Percentiles rank a stretch among this genome's conserved stretches.
Evolutionary conservation across 805 yeast genomes (phyloP).

Genomic region (Komagataella pseudopastoris): DNA sequence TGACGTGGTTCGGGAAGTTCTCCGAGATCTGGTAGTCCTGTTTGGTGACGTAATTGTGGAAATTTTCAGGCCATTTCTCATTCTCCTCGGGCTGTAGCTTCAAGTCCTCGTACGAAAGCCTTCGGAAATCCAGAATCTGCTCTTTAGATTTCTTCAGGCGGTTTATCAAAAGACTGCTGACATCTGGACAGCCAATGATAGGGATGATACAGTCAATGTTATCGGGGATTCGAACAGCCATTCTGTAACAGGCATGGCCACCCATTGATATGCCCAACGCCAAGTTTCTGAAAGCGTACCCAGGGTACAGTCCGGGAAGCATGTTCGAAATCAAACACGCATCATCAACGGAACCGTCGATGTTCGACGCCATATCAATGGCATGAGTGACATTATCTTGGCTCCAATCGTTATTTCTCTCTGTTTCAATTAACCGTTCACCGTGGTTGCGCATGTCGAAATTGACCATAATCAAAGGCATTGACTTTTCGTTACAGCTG

Average conservation of each 20-base stretch:
- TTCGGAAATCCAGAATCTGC: not conserved
- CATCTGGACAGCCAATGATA: conserved; percentile 34
- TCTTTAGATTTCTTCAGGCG: conserved; percentile 15
- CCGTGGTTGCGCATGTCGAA: conserved; percentile 50
- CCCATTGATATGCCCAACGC: conserved; percentile 42
- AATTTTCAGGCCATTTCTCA: conserved; percentile 4
- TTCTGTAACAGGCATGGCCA: conserved; percentile 40
- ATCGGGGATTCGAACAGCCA: conserved; percentile 23
- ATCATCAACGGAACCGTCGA: conserved; percentile 35
- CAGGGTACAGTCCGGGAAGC: conserved; percentile 22
- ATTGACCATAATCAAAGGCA: conserved; percentile 27
- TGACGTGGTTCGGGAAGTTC: conserved; percentile 6
- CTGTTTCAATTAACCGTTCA: conserved; percentile 21
- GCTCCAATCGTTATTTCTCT: conserved; percentile 29
- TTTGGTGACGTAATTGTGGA: conserved; percentile 4
- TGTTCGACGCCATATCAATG: conserved; percentile 30
- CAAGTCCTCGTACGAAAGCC: not conserved
- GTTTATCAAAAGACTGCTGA: conserved; percentile 28
- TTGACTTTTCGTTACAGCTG: not conserved
- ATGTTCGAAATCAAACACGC: conserved; percentile 27
- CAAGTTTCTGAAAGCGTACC: conserved; percentile 19
- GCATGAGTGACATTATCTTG: conserved; percentile 36
- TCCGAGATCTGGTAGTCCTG: conserved; percentile 6
- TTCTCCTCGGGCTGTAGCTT: conserved; percentile 1
- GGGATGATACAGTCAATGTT: conserved; percentile 29